A percentile compares a stretch with the other conserved stretches of the same genome.
Evolutionary conservation across 371 early-diverging fungal species (phyloP).

Genomic region (Mucor mucedo): DNA sequence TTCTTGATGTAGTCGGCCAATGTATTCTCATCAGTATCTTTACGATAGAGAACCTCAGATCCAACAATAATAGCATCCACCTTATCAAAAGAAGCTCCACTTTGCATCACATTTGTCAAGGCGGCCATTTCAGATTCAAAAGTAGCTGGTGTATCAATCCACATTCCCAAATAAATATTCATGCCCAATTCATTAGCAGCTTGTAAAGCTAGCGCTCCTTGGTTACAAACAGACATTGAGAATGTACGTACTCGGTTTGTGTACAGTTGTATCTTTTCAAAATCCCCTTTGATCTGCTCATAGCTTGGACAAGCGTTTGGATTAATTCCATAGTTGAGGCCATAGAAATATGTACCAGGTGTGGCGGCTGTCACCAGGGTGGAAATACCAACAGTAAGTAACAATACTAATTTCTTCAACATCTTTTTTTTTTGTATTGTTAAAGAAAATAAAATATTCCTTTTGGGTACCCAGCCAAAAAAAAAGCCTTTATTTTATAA

Average conservation of each 20-base stretch:
- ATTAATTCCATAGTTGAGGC: constrained; percentile 63
- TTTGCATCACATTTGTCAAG: constrained; percentile 44
- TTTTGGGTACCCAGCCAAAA: too few relatives aligned
- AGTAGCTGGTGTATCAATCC: constrained; percentile 59
- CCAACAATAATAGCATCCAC: constrained; percentile 65
- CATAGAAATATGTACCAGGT: constrained; percentile 43
- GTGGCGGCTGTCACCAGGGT: background rate
- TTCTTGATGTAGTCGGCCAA: constrained; percentile 43
- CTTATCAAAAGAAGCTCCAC: constrained; percentile 23
- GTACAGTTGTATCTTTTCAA: constrained; percentile 47
- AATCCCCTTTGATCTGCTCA: constrained; percentile 53
- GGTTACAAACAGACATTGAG: constrained; percentile 57
- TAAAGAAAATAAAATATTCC: too few relatives aligned
- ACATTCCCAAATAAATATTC: constrained; percentile 65
- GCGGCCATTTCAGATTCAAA: constrained; percentile 56
- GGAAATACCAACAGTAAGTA: background rate
- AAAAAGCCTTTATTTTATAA: too few relatives aligned
- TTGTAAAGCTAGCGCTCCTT: constrained; percentile 62
- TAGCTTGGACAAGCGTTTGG: constrained; percentile 56
- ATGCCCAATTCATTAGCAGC: constrained; percentile 63
- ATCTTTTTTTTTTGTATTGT: background rate
- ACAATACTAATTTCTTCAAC: constrained; percentile 2
- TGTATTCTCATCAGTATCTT: constrained; percentile 46
- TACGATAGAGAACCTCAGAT: constrained; percentile 66
- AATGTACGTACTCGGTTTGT: constrained; percentile 64